Conservation (phyloP, 2,329 filamentous ascomycete species). For the Ciborinia camelliae region DNA sequence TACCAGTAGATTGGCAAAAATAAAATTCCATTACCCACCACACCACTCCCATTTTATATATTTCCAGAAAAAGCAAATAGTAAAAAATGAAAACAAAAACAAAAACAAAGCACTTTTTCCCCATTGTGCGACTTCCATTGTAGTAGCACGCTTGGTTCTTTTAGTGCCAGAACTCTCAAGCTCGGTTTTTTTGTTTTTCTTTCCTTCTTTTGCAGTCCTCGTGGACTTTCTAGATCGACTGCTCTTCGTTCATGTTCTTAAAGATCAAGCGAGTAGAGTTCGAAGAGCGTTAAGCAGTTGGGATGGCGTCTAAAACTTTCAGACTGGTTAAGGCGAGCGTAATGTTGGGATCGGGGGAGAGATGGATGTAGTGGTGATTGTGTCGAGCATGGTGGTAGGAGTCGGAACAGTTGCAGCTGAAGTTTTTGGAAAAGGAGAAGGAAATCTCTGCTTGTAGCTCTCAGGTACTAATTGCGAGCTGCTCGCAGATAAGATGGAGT, state of each 20-base stretch:
- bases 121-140: background rate
- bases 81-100: background rate
- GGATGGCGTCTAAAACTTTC: background rate
- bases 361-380: background rate
- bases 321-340: background rate
- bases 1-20: background rate
- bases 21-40: background rate
- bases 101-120: background rate
- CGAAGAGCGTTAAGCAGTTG: background rate
- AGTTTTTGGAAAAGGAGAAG: background rate
- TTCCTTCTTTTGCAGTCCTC: background rate
- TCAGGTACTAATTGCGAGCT: background rate
- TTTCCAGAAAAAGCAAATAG: background rate
- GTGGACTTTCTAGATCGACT: background rate
- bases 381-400: background rate
- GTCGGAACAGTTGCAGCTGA: background rate
- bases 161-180: background rate
- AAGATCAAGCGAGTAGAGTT: background rate
- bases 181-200: background rate
- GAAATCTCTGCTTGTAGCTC: background rate
- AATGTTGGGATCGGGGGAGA: background rate
- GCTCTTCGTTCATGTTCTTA: background rate
- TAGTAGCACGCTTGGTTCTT: background rate
- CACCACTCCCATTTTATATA: background rate
- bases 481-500: background rate